Evolutionary conservation across 208 protist species (phyloP), one percentile per base, ranked within the genome.

Genomic region (Angomonas deanei): DNA sequence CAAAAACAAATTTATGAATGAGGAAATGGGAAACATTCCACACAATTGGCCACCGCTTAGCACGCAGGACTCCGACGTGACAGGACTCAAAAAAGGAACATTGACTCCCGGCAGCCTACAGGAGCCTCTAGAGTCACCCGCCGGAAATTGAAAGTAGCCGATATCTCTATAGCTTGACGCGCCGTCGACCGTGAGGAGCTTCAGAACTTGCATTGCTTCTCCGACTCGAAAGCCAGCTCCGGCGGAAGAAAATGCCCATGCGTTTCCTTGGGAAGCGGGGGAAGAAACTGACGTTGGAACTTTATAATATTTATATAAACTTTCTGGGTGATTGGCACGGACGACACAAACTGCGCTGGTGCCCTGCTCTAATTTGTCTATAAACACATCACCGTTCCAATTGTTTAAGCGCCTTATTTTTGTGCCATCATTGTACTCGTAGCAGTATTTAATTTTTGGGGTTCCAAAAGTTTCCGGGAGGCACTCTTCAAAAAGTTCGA

Each of bases 261-360:
- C 3, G 32, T 24, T 32, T 1, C 15, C 46, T 15, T 33, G 31
- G 31, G 59, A 19, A 0, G n/a, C 26, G 38, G 77, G 80, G 32
- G 82, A 70, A 10, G 59, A 26, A 42, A 88, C 61, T 34, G 11
- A 56, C 13, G 72, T 83, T 23, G 86, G 83, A 3, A 93, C 68
- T 19, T 31, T 64, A 71, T 90, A 91, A 72, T 87, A 93, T 23
- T 60, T 66, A 65, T 80, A 86, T 8, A 91, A 39, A 32, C 78
- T 73, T 13, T 64, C 56, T n/a, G 78, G 76, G 33, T 84, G 72
- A 70, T 93, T 93, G 2, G 70, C 60, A 15, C 79, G 67, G 39
- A 89, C 64, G 34, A 93, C 66, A 62, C 86, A 93, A 8, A 84
- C 57, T 0, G 81, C 78, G 26, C 31, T 62, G 47, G 74, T 64